Conservation (phyloP, 2,329 filamentous ascomycete species). For the Exophiala spinifera region DNA sequence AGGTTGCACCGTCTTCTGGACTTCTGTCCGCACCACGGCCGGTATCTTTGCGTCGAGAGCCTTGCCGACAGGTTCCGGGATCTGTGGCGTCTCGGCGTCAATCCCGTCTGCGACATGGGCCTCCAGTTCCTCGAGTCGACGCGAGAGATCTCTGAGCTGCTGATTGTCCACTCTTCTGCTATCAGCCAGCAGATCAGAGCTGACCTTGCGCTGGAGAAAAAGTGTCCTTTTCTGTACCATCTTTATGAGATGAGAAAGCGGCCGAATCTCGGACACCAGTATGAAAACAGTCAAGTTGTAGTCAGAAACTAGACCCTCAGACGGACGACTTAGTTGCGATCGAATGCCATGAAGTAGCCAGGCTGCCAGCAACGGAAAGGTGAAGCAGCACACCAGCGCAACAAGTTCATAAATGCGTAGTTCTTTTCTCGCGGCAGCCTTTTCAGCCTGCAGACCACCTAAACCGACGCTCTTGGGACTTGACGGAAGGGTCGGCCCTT, state of each 20-base stretch:
- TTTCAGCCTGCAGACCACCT: conserved; percentile 19
- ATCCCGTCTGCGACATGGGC: conserved; percentile 47
- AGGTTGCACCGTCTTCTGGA: conserved; percentile 66
- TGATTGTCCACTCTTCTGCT: conserved; percentile 11
- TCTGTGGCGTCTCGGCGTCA: conserved; percentile 27
- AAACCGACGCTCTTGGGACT: conserved; percentile 14
- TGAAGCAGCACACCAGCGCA: conserved; percentile 74
- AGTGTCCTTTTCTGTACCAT: conserved; percentile 76
- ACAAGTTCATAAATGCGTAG: conserved; percentile 71
- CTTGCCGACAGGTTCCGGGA: conserved; percentile 43
- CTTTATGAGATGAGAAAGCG: conserved; percentile 75
- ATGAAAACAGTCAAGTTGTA: conserved; percentile 92
- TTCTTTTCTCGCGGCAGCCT: conserved; percentile 51
- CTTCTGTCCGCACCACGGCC: conserved; percentile 48
- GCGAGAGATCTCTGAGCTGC: conserved; percentile 51
- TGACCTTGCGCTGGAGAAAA: conserved; percentile 72
- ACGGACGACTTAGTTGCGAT: conserved; percentile 73
- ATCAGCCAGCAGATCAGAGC: conserved; percentile 32
- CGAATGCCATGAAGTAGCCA: conserved; percentile 80
- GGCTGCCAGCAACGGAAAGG: conserved; percentile 73
- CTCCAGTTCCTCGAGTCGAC: conserved; percentile 69
- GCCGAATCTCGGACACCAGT: conserved; percentile 79
- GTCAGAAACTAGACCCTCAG: conserved; percentile 83
- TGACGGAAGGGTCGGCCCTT: not conserved
- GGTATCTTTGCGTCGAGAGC: conserved; percentile 32